phyloP scores from a whole-genome alignment of 441 rosid species.

The Adansonia gregorii region DNA sequence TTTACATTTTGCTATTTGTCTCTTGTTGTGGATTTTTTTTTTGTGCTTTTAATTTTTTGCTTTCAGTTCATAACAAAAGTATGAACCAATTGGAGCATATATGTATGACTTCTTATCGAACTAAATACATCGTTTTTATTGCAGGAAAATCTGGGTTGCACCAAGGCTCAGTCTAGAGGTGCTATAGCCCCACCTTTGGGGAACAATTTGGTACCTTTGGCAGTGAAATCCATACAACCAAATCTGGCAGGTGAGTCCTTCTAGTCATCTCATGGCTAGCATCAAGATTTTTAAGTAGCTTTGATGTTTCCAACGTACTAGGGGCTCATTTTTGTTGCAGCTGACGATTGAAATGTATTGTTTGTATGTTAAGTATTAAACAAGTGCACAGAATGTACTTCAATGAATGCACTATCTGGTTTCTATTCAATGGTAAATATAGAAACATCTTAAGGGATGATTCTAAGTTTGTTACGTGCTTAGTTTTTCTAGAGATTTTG shows the following conservation, averaged over 20 bases:
- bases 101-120: neutral
- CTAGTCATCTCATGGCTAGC: neutral
- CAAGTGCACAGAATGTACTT: neutral
- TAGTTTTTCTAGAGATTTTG: neutral
- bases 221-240: constrained; percentile 38
- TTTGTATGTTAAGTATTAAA: constrained; percentile 1
- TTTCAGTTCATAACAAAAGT: neutral
- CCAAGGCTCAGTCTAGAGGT: constrained; percentile 39
- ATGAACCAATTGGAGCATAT: neutral
- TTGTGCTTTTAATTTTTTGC: neutral
- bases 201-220: constrained; percentile 30
- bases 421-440: neutral
- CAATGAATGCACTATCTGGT: neutral
- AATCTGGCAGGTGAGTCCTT: constrained; percentile 47
- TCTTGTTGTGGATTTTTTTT: neutral
- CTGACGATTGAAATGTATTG: neutral
- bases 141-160: constrained; percentile 47
- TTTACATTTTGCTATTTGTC: neutral
- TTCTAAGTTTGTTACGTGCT: neutral
- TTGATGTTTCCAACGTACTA: constrained; percentile 10
- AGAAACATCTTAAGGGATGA: neutral
- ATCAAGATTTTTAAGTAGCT: neutral
- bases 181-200: constrained; percentile 41
- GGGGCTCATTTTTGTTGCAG: constrained; percentile 12
- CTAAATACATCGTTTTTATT: neutral